Evolutionary conservation across 208 protist genomes (phyloP).

Genomic region (Leishmania major): DNA sequence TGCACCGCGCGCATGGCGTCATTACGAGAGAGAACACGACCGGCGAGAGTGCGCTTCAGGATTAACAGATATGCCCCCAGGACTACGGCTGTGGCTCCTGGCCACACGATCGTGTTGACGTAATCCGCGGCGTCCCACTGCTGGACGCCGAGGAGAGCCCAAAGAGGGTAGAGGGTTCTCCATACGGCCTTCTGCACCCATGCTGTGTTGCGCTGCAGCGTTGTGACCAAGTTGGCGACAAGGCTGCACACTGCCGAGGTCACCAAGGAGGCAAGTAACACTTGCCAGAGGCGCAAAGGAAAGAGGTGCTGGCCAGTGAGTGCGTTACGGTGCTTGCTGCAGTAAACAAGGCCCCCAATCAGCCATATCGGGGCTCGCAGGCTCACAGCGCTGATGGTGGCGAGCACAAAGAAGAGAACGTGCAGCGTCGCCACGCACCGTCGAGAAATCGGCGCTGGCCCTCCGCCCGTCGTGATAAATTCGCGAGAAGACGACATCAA

Average conservation of each 20-base stretch:
- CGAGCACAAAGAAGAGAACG: constrained; percentile 10
- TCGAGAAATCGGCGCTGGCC: neutral
- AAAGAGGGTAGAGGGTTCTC: constrained; percentile 10
- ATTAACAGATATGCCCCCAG: constrained; percentile 9
- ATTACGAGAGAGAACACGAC: constrained; percentile 3
- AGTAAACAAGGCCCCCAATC: constrained; percentile 12
- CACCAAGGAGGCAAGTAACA: neutral
- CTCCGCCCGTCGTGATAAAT: neutral
- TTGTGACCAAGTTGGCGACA: constrained; percentile 11
- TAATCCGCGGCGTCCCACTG: constrained; percentile 12
- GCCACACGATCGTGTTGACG: constrained; percentile 17
- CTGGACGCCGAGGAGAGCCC: constrained; percentile 22
- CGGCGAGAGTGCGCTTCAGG: neutral
- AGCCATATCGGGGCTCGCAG: constrained; percentile 28
- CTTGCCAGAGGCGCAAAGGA: constrained; percentile 9
- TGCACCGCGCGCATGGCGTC: neutral
- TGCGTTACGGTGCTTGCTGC: constrained; percentile 6
- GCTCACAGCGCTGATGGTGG: neutral
- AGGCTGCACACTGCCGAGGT: constrained; percentile 13
- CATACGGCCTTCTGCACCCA: constrained; percentile 5
- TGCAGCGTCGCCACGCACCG: constrained; percentile 15
- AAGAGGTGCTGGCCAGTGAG: constrained; percentile 11
- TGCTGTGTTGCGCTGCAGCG: neutral
- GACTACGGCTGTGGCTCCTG: neutral
- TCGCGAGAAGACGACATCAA: too few relatives aligned